These are phyloP conservation scores for Penicillium parvum DNA, from an alignment of 495 filamentous ascomycete genomes.

Conservation along the genomic window DNA sequence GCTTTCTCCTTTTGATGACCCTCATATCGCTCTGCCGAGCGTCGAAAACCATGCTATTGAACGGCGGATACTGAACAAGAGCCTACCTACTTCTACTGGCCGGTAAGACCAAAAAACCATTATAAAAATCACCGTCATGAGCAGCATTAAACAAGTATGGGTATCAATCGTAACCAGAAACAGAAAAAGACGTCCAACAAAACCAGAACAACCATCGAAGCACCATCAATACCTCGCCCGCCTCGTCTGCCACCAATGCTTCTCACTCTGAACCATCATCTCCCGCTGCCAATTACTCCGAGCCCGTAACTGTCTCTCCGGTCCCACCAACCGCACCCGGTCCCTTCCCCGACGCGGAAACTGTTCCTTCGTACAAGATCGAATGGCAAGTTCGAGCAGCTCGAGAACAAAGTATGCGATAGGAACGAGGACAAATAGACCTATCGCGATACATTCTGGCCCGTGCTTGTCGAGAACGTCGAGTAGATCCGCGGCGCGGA, in stretches of 20 bases:
- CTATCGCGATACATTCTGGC: constrained; percentile 18
- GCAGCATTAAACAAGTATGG: no score
- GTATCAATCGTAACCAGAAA: constrained; percentile 6
- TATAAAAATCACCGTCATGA: no score
- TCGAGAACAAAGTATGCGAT: constrained; percentile 21
- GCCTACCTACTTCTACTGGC: no score
- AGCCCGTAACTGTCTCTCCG: constrained; percentile 18
- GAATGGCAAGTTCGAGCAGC: constrained; percentile 12
- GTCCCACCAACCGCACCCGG: constrained; percentile 13
- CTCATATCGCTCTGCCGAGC: no score
- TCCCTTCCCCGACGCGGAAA: constrained; percentile 18
- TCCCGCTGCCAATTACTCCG: constrained; percentile 13
- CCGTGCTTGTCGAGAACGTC: constrained; percentile 16
- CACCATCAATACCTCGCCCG: background rate
- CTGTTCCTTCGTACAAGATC: constrained; percentile 9
- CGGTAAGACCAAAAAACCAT: no score
- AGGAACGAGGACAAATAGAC: constrained; percentile 21
- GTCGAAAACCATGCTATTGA: no score
- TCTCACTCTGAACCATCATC: constrained; percentile 9
- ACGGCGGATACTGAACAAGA: no score
- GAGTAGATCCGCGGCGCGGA: constrained; percentile 5
- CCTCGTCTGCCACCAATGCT: constrained; percentile 9
- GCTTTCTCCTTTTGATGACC: no score
- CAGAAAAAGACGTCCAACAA: background rate
- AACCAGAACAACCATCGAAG: background rate